Conservation (phyloP, 228 moss, liverwort and hornwort genomes). For the Sphagnum fallax region DNA sequence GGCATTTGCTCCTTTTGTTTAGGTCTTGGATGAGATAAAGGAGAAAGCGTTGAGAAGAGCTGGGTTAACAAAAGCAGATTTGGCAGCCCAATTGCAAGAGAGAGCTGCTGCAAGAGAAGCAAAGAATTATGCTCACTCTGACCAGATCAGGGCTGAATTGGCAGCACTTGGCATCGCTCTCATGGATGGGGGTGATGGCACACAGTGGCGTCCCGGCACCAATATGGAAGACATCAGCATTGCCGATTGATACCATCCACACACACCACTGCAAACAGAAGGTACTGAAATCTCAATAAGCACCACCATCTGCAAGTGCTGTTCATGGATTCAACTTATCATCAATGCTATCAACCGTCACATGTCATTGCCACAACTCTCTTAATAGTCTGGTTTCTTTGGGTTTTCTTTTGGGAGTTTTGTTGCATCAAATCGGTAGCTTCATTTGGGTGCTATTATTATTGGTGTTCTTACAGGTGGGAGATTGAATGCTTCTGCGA, state of each 20-base stretch:
- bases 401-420: no score
- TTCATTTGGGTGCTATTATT: no score
- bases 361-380: no score
- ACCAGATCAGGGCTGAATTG: conserved; percentile 76
- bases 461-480: no score
- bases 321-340: no score
- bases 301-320: no score
- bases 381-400: no score
- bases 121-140: conserved; percentile 84
- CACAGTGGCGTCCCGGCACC: conserved; percentile 72
- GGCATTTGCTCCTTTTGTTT: neutral
- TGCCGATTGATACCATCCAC: neutral
- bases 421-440: no score
- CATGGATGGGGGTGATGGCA: conserved; percentile 99
- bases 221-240: conserved; percentile 27
- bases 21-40: conserved; percentile 78
- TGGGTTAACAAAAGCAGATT: conserved; percentile 64
- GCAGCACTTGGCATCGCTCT: conserved; percentile 74
- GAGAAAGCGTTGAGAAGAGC: conserved; percentile 72
- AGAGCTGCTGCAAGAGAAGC: conserved; percentile 77
- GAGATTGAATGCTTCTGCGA: no score
- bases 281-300: no score
- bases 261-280: neutral
- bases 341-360: no score
- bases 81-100: conserved; percentile 57